These are phyloP conservation scores for Solanum pinnatisectum DNA, from an alignment of 257 asterid genomes.

Conservation along the genomic window DNA sequence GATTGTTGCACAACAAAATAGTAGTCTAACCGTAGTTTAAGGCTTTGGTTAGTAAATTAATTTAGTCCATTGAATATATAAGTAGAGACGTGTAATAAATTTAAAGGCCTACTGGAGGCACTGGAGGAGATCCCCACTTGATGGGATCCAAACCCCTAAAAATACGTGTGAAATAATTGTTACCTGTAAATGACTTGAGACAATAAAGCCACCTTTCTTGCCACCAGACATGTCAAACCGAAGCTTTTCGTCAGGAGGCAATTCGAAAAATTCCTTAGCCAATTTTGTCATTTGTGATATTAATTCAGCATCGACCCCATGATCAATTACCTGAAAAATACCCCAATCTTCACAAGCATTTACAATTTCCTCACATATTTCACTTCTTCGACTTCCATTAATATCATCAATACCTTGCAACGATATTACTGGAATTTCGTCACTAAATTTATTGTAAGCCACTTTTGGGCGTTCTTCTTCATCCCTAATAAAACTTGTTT, in stretches of 20 bases:
- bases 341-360: slow-evolving; percentile 92
- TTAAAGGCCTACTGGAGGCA: too few relatives aligned
- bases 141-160: background rate
- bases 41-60: background rate
- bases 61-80: background rate
- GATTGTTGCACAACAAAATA: too few relatives aligned
- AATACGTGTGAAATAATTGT: background rate
- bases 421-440: slow-evolving; percentile 79
- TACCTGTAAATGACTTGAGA: slow-evolving; percentile 86
- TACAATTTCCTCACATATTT: slow-evolving; percentile 44
- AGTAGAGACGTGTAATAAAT: background rate
- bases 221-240: slow-evolving; percentile 75
- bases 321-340: slow-evolving; percentile 72
- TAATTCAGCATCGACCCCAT: slow-evolving; percentile 43
- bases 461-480: slow-evolving; percentile 89
- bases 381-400: slow-evolving; percentile 21
- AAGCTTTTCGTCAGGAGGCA: slow-evolving; percentile 56
- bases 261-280: slow-evolving; percentile 45
- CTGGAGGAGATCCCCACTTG: background rate
- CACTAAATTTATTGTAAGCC: slow-evolving; percentile 59
- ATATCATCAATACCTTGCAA: slow-evolving; percentile 38
- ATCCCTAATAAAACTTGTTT: slow-evolving; percentile 52
- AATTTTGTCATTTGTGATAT: slow-evolving; percentile 38
- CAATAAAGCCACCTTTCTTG: slow-evolving; percentile 73
- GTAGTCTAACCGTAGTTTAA: background rate